phyloP scores from a whole-genome alignment of 768 basidiomycete species.

The Tephrocybe sp. region DNA sequence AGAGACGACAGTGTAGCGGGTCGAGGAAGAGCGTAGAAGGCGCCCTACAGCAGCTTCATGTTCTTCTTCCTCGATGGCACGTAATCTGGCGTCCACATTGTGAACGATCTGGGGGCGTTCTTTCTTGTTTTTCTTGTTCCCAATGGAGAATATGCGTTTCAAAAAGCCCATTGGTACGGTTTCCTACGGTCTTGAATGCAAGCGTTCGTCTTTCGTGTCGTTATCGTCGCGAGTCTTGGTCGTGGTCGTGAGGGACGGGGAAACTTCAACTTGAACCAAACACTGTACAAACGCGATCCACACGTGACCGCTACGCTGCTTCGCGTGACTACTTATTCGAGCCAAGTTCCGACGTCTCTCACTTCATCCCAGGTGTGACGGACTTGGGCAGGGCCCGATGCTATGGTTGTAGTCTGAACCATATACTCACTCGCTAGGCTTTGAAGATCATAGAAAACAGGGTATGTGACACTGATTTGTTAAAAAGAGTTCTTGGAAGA shows the following conservation, averaged over 20 bases:
- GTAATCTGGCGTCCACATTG: constrained; percentile 20
- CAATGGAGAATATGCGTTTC: constrained; percentile 68
- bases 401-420: no score
- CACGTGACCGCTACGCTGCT: constrained; percentile 27
- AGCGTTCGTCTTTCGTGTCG: constrained; percentile 17
- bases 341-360: not conserved
- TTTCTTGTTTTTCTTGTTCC: constrained; percentile 61
- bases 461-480: no score
- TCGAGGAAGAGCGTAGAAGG: constrained; percentile 74
- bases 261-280: constrained; percentile 39
- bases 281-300: constrained; percentile 32
- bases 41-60: constrained; percentile 47
- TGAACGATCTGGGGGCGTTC: constrained; percentile 24
- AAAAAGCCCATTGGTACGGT: constrained; percentile 59
- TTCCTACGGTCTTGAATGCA: constrained; percentile 8
- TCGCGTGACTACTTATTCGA: constrained; percentile 3
- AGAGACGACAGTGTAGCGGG: constrained; percentile 56
- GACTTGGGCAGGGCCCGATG: no score
- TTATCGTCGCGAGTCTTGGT: constrained; percentile 15
- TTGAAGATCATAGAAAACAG: no score
- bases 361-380: no score
- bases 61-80: constrained; percentile 45
- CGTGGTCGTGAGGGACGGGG: not conserved
- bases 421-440: no score
- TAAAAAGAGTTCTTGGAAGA: no score